Conservation (phyloP, 2,329 filamentous ascomycete genomes). For the Fusarium buharicum region DNA sequence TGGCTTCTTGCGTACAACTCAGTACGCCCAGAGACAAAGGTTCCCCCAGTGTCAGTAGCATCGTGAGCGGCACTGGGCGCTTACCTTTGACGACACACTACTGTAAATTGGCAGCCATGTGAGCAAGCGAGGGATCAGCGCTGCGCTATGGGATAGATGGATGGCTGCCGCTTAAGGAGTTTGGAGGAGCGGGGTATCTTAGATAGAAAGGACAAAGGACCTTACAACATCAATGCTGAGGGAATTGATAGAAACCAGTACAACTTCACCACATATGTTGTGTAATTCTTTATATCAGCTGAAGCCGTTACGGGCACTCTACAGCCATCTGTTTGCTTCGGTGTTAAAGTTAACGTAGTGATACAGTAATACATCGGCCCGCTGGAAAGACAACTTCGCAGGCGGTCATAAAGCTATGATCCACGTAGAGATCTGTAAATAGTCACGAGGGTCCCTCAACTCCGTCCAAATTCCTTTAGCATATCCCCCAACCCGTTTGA, state of each 20-base stretch:
- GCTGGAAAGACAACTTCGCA: conserved; percentile 25
- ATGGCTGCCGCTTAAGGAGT: background rate
- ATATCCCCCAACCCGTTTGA: conserved; percentile 13
- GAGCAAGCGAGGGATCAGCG: conserved; percentile 21
- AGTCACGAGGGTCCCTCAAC: conserved; percentile 43
- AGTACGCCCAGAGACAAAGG: background rate
- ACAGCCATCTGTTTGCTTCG: conserved; percentile 21
- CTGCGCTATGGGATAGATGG: background rate
- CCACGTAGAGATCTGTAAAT: conserved; percentile 42
- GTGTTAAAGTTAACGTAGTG: conserved; percentile 35
- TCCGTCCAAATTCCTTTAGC: conserved; percentile 31
- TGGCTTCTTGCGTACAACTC: conserved; percentile 9
- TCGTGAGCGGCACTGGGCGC: background rate
- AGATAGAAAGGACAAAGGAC: background rate
- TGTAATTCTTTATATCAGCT: conserved; percentile 14
- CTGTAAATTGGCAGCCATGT: background rate
- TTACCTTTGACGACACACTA: conserved; percentile 9
- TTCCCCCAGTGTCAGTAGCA: background rate
- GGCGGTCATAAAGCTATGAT: conserved; percentile 35
- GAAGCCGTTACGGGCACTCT: conserved; percentile 13
- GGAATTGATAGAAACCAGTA: background rate
- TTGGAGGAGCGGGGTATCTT: conserved; percentile 11
- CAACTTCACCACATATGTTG: background rate
- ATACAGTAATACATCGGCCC: conserved; percentile 49
- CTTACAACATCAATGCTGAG: background rate